Evolutionary conservation across 2,329 filamentous ascomycete genomes (phyloP).

Genomic region (Fusarium sp.): DNA sequence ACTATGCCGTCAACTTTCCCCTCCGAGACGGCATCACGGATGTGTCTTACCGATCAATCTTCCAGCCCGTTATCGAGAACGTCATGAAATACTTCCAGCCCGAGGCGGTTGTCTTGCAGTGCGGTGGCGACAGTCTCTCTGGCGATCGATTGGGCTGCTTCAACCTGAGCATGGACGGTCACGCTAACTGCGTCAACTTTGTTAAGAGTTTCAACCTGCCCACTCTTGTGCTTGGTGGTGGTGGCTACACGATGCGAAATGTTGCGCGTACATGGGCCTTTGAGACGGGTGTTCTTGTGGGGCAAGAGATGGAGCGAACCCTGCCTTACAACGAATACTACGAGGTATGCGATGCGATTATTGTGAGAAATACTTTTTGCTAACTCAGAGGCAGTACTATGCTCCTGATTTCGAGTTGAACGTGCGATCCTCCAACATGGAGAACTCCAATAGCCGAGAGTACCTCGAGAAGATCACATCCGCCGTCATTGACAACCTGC

Average conservation of each 20-base stretch:
- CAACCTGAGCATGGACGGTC: slow-evolving; percentile 96
- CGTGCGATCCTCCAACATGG: slow-evolving; percentile 87
- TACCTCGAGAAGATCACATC: slow-evolving; percentile 87
- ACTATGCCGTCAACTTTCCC: slow-evolving; percentile 92
- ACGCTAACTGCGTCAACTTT: slow-evolving; percentile 93
- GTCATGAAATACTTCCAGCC: slow-evolving; percentile 92
- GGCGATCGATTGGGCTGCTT: slow-evolving; percentile 96
- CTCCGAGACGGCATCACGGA: slow-evolving; percentile 94
- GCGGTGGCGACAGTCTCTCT: slow-evolving; percentile 93
- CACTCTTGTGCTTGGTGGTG: slow-evolving; percentile 92
- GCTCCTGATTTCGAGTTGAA: slow-evolving; percentile 91
- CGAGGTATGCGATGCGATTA: slow-evolving; percentile 63
- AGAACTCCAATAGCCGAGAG: slow-evolving; percentile 87
- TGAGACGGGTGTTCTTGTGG: slow-evolving; percentile 91
- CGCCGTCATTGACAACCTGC: slow-evolving; percentile 85
- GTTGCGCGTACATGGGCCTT: slow-evolving; percentile 97
- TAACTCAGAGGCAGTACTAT: slow-evolving; percentile 76
- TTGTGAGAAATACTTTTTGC: slow-evolving; percentile 1
- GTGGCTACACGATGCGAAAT: slow-evolving; percentile 97
- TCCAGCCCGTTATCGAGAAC: slow-evolving; percentile 87
- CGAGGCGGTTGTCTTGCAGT: slow-evolving; percentile 93
- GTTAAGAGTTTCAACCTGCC: slow-evolving; percentile 89
- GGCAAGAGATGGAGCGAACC: slow-evolving; percentile 82
- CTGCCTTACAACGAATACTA: slow-evolving; percentile 98
- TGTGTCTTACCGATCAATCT: slow-evolving; percentile 88